Percentiles rank a stretch among this genome's conserved stretches.
These are phyloP conservation scores for Anisodus acutangulus DNA, from an alignment of 257 asterid genomes.

Conservation along the genomic window DNA sequence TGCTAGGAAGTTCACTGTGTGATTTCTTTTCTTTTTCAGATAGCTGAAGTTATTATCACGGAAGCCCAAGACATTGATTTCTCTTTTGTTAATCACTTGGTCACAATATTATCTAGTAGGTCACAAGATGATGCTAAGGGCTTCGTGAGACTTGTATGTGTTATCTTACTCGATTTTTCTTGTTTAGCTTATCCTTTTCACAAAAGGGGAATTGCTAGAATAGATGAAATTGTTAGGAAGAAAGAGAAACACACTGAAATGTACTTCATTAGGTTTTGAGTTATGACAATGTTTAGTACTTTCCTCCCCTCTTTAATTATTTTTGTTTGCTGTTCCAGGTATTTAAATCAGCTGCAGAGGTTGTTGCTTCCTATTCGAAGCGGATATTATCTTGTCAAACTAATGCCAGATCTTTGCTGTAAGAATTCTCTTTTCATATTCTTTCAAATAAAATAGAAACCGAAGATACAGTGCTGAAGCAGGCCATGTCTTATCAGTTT, in stretches of 20 bases:
- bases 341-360: conserved; percentile 80
- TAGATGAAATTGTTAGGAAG: conserved; percentile 9
- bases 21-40: conserved; percentile 53
- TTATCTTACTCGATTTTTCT: conserved; percentile 34
- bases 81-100: conserved; percentile 60
- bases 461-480: neutral
- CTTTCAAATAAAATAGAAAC: conserved; percentile 18
- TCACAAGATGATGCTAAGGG: conserved; percentile 63
- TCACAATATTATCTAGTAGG: conserved; percentile 66
- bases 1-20: conserved; percentile 27
- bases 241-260: conserved; percentile 19
- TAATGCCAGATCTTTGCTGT: conserved; percentile 68
- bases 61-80: conserved; percentile 68
- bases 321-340: conserved; percentile 54
- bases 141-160: conserved; percentile 71
- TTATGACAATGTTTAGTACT: conserved; percentile 17
- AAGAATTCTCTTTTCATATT: conserved; percentile 43
- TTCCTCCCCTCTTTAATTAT: conserved; percentile 18
- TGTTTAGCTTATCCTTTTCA: neutral
- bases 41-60: conserved; percentile 73
- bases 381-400: conserved; percentile 66
- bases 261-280: conserved; percentile 21
- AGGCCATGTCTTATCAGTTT: neutral
- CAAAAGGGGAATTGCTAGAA: conserved; percentile 1
- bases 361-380: conserved; percentile 79